Evolutionary conservation across 306 rosid genomes (phyloP).

Genomic region (Malus asiatica): DNA sequence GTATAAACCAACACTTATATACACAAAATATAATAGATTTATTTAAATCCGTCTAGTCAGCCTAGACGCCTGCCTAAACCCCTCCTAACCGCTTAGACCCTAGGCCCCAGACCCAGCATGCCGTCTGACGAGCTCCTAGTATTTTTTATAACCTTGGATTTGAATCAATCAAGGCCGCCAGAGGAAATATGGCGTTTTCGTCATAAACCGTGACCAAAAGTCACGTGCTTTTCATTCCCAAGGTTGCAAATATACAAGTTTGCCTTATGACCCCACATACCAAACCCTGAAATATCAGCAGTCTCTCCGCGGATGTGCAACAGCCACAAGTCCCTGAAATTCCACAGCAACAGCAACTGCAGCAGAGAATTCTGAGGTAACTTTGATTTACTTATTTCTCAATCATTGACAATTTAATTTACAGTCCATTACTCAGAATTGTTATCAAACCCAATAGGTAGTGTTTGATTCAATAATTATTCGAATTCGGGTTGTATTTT

Average conservation of each 20-base stretch:
- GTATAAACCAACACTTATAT: too few relatives aligned
- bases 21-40: too few relatives aligned
- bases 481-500: too few relatives aligned
- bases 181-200: too few relatives aligned
- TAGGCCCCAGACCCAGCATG: too few relatives aligned
- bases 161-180: too few relatives aligned
- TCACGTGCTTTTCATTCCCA: too few relatives aligned
- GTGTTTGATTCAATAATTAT: background rate
- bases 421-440: background rate
- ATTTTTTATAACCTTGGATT: fast-evolving
- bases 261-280: background rate
- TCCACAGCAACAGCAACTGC: background rate
- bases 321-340: background rate
- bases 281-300: background rate
- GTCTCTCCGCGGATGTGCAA: background rate
- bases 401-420: background rate
- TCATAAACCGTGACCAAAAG: too few relatives aligned
- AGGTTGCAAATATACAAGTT: too few relatives aligned
- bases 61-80: fast-evolving
- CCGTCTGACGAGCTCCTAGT: too few relatives aligned
- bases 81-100: too few relatives aligned
- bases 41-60: fast-evolving
- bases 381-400: background rate
- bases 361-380: background rate
- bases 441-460: background rate